Percentiles rank a stretch among this genome's conserved stretches.
Evolutionary conservation across 768 basidiomycete species (phyloP).

Genomic region (Amanita phalloides): DNA sequence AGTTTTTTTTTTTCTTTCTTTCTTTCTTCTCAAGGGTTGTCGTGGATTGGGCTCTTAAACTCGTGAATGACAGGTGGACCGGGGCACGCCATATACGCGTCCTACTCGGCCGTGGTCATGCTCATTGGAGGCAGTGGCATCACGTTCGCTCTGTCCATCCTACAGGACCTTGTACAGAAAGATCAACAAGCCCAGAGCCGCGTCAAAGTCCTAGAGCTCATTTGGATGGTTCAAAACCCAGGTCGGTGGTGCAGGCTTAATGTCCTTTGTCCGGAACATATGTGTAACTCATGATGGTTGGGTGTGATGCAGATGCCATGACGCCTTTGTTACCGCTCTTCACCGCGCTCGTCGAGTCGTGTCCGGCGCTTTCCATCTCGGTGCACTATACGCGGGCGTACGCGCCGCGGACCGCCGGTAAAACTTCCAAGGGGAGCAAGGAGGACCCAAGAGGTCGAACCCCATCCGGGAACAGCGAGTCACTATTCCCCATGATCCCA

Average conservation of each 20-base stretch:
- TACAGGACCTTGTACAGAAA: slow-evolving; percentile 57
- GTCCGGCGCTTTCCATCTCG: not conserved
- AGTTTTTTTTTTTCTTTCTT: slow-evolving; percentile 2
- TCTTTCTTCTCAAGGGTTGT: too few relatives aligned
- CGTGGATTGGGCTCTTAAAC: slow-evolving; percentile 5
- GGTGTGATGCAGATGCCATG: not conserved
- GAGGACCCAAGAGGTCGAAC: not conserved
- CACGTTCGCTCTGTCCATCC: slow-evolving; percentile 51
- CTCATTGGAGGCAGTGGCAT: slow-evolving; percentile 73
- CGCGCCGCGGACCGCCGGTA: not conserved
- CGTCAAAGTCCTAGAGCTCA: slow-evolving; percentile 48
- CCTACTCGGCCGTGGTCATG: slow-evolving; percentile 59
- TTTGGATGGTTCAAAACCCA: slow-evolving; percentile 55
- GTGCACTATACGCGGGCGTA: slow-evolving; percentile 2
- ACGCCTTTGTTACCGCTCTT: not conserved
- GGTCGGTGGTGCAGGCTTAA: slow-evolving; percentile 19
- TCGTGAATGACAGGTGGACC: slow-evolving; percentile 33
- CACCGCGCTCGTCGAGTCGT: not conserved
- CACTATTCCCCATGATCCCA: not conserved
- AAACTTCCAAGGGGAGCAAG: not conserved
- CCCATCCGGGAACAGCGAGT: not conserved
- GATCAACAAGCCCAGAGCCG: slow-evolving; percentile 39
- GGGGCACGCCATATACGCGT: slow-evolving; percentile 47
- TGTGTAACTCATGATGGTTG: too few relatives aligned
- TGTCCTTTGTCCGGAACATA: too few relatives aligned